Evolutionary conservation across 345 rosid species (phyloP).

Genomic region (Erucastrum elatum): DNA sequence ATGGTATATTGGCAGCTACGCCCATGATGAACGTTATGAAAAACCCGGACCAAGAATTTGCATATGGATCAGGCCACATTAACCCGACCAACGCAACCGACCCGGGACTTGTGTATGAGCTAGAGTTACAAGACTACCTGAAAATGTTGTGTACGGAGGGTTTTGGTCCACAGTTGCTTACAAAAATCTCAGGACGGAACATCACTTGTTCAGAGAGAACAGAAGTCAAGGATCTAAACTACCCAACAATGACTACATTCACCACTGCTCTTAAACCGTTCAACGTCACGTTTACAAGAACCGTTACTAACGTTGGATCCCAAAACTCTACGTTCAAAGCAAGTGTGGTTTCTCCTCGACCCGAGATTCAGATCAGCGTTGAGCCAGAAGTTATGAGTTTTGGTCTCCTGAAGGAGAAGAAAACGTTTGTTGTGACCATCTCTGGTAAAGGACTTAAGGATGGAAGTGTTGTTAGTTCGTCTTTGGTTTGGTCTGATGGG

Average conservation of each 20-base stretch:
- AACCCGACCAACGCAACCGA: constrained; percentile 33
- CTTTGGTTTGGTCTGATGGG: constrained; percentile 48
- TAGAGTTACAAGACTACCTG: constrained; percentile 27
- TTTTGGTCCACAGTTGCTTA: constrained; percentile 12
- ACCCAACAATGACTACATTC: constrained; percentile 39
- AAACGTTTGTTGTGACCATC: constrained; percentile 35
- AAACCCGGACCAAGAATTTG: constrained; percentile 34
- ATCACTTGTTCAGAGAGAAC: constrained; percentile 26
- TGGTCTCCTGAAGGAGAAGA: constrained; percentile 28
- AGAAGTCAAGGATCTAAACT: constrained; percentile 39
- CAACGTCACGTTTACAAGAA: constrained; percentile 33
- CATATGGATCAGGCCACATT: constrained; percentile 31
- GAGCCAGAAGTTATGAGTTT: constrained; percentile 38
- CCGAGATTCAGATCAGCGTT: constrained; percentile 30
- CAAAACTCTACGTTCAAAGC: constrained; percentile 43
- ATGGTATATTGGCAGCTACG: constrained; percentile 19
- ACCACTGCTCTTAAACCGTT: constrained; percentile 7
- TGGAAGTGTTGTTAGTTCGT: constrained; percentile 25
- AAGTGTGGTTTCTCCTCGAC: constrained; percentile 14
- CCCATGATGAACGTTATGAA: constrained; percentile 28
- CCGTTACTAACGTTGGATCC: constrained; percentile 44
- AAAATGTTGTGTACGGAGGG: constrained; percentile 30
- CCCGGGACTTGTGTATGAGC: constrained; percentile 39
- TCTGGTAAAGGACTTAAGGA: constrained; percentile 26
- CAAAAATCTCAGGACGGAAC: constrained; percentile 20